These are phyloP conservation scores for Oryza punctata DNA, from an alignment of 176 grass and related monocot genomes.

Conservation along the genomic window DNA sequence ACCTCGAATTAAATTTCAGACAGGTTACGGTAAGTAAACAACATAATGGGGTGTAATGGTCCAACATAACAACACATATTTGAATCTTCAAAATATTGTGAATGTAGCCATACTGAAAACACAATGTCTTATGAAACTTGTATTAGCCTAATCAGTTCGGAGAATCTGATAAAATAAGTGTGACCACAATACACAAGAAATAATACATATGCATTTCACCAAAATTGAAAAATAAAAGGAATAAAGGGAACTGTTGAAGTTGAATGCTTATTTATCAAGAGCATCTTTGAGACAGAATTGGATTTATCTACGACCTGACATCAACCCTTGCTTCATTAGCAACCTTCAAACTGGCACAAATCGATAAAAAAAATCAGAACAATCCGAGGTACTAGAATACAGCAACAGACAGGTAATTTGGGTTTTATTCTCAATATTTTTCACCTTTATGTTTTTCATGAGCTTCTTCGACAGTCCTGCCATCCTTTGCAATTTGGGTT, in stretches of 20 bases:
- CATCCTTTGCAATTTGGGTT: conserved; percentile 55
- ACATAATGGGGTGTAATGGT: conserved; percentile 34
- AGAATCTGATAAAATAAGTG: not conserved
- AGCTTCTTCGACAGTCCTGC: conserved; percentile 91
- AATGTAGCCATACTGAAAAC: not conserved
- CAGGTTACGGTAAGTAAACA: not conserved
- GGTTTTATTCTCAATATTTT: conserved; percentile 18
- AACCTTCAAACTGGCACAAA: conserved; percentile 56
- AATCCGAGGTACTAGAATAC: conserved; percentile 12
- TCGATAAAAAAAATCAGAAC: conserved; percentile 3
- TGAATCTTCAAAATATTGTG: not conserved
- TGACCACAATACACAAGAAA: conserved; percentile 5
- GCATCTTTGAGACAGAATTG: conserved; percentile 81
- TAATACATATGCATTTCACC: conserved; percentile 24
- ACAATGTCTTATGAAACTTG: conserved; percentile 7
- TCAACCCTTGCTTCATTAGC: conserved; percentile 89
- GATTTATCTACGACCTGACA: conserved; percentile 88
- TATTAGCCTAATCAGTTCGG: not conserved
- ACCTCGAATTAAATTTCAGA: conserved; percentile 3
- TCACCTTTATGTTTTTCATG: conserved; percentile 84
- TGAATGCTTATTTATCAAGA: conserved; percentile 82
- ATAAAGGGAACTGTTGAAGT: not conserved
- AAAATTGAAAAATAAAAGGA: conserved; percentile 12
- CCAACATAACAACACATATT: not conserved
- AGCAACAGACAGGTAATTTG: conserved; percentile 16